Base-by-base conservation (phyloP, 2,329 filamentous ascomycete species). In the Talaromyces sp. region DNA sequence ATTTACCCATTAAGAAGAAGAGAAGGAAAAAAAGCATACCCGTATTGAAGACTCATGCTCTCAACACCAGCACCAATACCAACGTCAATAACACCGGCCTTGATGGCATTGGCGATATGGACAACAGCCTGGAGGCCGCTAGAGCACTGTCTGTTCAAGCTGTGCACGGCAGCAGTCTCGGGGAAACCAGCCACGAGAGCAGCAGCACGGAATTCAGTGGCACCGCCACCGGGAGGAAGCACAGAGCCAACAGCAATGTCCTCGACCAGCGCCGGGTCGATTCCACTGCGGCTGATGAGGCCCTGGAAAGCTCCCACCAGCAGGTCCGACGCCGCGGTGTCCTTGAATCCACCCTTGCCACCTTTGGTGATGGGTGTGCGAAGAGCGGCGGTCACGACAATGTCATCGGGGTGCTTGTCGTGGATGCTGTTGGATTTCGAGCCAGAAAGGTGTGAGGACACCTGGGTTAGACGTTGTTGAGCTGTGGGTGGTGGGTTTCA, bases 171-270 rank as follows among this genome's bases (percentile, higher is more conserved):
- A 5, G 92, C 85, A 19, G 85, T 83, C 69, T 90, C 89, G 50
- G 94, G 90, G 81, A 97, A 95, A 52, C 94, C 94, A 55, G 94
- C 94, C 7, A 91, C 91, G 60, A 97, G 83, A 58, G 88, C 88
- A 38, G 94, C 94, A 62, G 92, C 94, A 66, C 94, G 89, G 87
- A 96, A 97, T 80, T 97, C 94, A 53, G 94, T 97, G 24, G 94
- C 94, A 67, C 93, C 94, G 67, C 92, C 94, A 63, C 94, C 94
- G 35, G 93, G 93, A 19, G 93, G 87, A 54, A 99, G 87, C 31
- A 99, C 94, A 59, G 88, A 89, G 66, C 94, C 94, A 61, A 97
- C 92, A 57, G 89, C 89, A 66, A 99, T 88, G 73, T 99, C 94
- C 77, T 97, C 91, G 54, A 99, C 91, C 38, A 94, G 83, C 41